Evolutionary conservation across 2,329 filamentous ascomycete genomes (phyloP).

Genomic region (Fusarium brevicatenulatum): DNA sequence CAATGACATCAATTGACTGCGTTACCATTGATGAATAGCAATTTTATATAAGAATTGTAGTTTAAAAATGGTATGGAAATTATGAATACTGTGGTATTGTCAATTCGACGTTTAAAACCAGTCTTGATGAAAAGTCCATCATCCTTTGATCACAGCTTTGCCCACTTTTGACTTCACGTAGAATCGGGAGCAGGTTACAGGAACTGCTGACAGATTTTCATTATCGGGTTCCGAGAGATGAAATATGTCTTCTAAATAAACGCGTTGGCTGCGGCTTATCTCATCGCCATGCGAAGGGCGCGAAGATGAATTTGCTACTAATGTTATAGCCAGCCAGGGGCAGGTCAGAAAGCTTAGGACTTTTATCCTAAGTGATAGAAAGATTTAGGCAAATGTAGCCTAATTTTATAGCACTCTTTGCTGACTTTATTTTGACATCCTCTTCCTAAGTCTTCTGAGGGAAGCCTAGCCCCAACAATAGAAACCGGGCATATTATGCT

Average conservation of each 20-base stretch:
- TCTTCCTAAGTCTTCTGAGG: background rate
- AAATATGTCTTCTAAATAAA: background rate
- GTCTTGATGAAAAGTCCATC: background rate
- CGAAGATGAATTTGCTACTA: background rate
- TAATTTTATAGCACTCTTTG: background rate
- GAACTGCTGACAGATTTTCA: background rate
- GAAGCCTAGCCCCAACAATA: background rate
- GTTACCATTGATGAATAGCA: no score
- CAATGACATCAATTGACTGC: background rate
- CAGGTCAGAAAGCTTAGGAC: background rate
- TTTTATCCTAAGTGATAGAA: background rate
- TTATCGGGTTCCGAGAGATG: background rate
- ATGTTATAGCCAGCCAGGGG: background rate
- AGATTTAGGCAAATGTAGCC: accelerated
- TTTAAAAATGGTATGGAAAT: background rate
- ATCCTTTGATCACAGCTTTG: accelerated
- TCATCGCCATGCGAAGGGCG: background rate
- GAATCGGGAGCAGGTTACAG: background rate
- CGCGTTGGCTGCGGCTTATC: background rate
- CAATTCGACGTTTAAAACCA: background rate
- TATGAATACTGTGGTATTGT: background rate
- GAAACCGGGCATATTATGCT: background rate
- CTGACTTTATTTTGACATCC: background rate
- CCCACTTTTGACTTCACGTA: accelerated
- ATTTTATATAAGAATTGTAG: background rate